A percentile compares a stretch with the other conserved stretches of the same genome.
Conservation (phyloP, 116 monocot species). For the Thalassia testudinum region DNA sequence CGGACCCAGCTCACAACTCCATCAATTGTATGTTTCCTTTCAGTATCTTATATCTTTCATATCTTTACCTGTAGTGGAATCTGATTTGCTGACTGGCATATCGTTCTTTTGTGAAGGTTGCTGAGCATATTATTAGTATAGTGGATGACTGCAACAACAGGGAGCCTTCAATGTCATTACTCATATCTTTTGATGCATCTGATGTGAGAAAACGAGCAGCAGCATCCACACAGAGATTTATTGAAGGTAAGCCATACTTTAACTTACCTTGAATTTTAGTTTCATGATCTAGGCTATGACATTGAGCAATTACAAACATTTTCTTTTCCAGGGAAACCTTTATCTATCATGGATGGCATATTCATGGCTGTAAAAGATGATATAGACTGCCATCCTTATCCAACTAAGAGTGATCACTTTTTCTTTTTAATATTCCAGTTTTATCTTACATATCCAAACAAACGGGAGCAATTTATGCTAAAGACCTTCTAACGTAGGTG, state of each 20-base stretch:
- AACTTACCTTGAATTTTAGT: neutral
- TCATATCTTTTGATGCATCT: constrained; percentile 60
- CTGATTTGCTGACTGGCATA: neutral
- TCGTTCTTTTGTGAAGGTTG: constrained; percentile 35
- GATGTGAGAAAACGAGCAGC: constrained; percentile 81
- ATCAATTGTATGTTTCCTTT: constrained; percentile 42
- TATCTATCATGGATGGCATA: constrained; percentile 87
- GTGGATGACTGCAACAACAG: constrained; percentile 49
- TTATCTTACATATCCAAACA: neutral
- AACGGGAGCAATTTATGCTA: neutral
- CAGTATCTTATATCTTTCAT: neutral
- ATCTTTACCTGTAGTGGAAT: neutral
- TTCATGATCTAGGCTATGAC: too few species aligned
- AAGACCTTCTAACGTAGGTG: constrained; percentile 37
- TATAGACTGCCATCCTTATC: constrained; percentile 84
- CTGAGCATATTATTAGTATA: constrained; percentile 63
- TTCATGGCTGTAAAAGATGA: constrained; percentile 97
- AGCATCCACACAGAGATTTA: constrained; percentile 69
- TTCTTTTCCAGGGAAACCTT: constrained; percentile 40
- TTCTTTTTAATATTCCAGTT: neutral
- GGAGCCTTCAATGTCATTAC: constrained; percentile 50
- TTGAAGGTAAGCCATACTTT: constrained; percentile 33
- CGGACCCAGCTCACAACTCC: constrained; percentile 64
- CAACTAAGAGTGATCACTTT: constrained; percentile 47
- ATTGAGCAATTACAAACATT: neutral